These are phyloP conservation scores for Cephaloascus fragrans DNA, from an alignment of 805 yeast genomes.

Conservation along the genomic window DNA sequence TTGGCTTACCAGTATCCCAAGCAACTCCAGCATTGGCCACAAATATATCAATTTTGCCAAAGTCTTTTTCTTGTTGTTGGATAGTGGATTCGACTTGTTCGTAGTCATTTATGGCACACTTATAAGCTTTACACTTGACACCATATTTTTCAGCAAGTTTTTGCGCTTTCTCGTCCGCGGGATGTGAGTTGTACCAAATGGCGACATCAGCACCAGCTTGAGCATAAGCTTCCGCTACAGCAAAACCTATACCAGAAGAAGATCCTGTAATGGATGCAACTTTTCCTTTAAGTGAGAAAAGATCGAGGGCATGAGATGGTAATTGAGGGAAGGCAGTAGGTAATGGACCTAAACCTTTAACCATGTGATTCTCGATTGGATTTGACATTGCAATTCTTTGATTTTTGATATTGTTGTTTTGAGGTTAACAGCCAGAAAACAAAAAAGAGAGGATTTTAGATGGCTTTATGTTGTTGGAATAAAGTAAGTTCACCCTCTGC, in stretches of 20 bases:
- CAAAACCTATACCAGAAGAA: constrained; percentile 34
- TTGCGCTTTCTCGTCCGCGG: constrained; percentile 27
- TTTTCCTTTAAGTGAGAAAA: constrained; percentile 33
- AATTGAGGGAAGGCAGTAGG: constrained; percentile 48
- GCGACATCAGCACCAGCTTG: constrained; percentile 36
- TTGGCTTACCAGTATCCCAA: constrained; percentile 34
- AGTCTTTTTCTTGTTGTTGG: constrained; percentile 20
- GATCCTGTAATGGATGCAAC: constrained; percentile 37
- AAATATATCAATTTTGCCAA: constrained; percentile 30
- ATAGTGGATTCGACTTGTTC: constrained; percentile 18
- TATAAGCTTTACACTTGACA: constrained; percentile 12
- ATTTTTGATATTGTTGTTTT: background rate
- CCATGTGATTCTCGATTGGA: background rate
- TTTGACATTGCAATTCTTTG: background rate
- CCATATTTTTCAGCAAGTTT: constrained; percentile 21
- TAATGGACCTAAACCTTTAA: constrained; percentile 18
- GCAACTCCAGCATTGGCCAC: constrained; percentile 35
- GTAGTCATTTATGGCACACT: constrained; percentile 21
- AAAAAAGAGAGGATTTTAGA: too few relatives aligned
- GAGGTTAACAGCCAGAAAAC: background rate
- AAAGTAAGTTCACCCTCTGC: background rate
- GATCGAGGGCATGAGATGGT: constrained; percentile 21
- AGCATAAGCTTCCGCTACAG: constrained; percentile 36
- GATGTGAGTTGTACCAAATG: background rate
- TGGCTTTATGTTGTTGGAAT: background rate